Percentiles rank a stretch among this genome's conserved stretches.
phyloP scores from a whole-genome alignment of 345 rosid genomes.

The Eucalyptus regnans region DNA sequence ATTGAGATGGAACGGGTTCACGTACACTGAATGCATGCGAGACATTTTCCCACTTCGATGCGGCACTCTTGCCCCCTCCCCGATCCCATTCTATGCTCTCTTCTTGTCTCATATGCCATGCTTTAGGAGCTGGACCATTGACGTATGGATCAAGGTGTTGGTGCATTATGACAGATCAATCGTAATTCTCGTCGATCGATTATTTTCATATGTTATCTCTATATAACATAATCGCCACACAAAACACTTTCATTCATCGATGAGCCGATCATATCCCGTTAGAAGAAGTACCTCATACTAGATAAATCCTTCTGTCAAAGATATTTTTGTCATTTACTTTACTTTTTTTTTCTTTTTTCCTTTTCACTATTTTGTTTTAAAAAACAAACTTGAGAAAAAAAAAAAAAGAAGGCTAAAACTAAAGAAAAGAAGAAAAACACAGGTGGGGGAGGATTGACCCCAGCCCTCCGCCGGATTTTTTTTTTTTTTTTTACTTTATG shows the following conservation, averaged over 20 bases:
- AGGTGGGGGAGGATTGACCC: too few relatives aligned
- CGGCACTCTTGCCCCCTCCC: neutral
- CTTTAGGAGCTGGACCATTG: neutral
- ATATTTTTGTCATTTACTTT: too few relatives aligned
- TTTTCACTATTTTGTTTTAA: too few relatives aligned
- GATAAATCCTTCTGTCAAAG: neutral
- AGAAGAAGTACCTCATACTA: neutral
- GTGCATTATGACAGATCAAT: neutral
- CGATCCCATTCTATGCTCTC: neutral
- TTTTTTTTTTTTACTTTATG: too few relatives aligned
- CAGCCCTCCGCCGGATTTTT: too few relatives aligned
- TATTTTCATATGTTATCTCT: neutral
- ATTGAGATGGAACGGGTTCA: neutral
- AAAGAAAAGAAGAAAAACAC: too few relatives aligned
- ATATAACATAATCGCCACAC: neutral
- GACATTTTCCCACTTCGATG: neutral
- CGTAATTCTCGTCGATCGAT: neutral
- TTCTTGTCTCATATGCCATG: neutral
- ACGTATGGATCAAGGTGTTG: neutral
- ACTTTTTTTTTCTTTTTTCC: too few relatives aligned
- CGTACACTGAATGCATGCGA: fast-evolving
- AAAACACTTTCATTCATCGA: neutral
- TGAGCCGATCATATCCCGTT: neutral
- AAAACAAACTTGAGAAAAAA: too few relatives aligned
- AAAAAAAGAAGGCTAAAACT: too few relatives aligned